Conservation (phyloP, 2,329 filamentous ascomycete genomes). For the Daldinia eschscholtzii region DNA sequence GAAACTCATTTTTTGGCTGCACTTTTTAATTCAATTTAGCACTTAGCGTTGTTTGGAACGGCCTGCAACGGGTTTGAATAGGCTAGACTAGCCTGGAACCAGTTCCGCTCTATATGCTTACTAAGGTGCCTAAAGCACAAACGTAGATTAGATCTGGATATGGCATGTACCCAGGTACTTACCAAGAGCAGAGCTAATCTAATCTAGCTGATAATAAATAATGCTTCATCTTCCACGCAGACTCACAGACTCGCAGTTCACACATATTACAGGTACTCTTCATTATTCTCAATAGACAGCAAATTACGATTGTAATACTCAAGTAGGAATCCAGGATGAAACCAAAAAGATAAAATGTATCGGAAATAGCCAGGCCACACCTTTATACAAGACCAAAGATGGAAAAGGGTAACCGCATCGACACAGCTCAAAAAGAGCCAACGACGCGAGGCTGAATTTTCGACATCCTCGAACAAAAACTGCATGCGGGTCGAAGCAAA, state of each 20-base stretch:
- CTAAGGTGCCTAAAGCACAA: neutral
- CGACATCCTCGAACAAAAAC: slow-evolving; percentile 55
- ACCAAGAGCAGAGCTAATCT: too few species aligned
- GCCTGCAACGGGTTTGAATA: slow-evolving; percentile 11
- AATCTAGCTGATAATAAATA: neutral
- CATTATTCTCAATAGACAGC: neutral
- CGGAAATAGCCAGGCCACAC: slow-evolving; percentile 46
- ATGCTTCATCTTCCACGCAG: neutral
- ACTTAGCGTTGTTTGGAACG: slow-evolving; percentile 26
- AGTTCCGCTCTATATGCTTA: neutral
- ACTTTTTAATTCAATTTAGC: slow-evolving; percentile 29
- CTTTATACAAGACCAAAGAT: slow-evolving; percentile 39
- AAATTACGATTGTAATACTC: neutral
- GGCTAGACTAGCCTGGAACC: neutral
- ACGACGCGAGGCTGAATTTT: slow-evolving; percentile 44
- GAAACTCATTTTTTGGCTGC: slow-evolving; percentile 39
- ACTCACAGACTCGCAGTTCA: neutral
- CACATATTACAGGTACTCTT: too few species aligned
- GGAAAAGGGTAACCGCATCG: slow-evolving; percentile 41
- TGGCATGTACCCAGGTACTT: too few species aligned
- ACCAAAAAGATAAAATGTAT: slow-evolving; percentile 33
- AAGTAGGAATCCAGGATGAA: neutral
- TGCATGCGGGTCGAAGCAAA: slow-evolving; percentile 60
- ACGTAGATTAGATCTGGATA: too few species aligned
- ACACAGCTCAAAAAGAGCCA: slow-evolving; percentile 19